phyloP scores from a whole-genome alignment of 345 rosid species.

The Carallia pectinifolia region DNA sequence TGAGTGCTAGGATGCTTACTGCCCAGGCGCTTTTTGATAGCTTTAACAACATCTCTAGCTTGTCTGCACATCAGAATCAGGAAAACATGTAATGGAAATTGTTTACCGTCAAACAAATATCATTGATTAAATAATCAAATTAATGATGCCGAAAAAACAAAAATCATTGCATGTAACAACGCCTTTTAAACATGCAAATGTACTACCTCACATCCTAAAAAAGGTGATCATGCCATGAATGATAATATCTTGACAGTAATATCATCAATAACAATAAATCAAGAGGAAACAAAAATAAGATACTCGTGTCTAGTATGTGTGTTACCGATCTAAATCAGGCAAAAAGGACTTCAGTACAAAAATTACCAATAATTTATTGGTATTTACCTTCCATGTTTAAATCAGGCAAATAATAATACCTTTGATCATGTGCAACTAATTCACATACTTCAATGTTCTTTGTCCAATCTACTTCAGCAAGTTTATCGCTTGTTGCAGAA shows the following conservation, averaged over 20 bases:
- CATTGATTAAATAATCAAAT: neutral
- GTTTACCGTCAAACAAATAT: neutral
- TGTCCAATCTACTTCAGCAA: conserved; percentile 81
- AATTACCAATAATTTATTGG: too few relatives aligned
- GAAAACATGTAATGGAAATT: conserved; percentile 4
- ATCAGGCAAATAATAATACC: conserved; percentile 35
- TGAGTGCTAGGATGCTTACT: conserved; percentile 63
- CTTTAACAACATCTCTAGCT: conserved; percentile 79
- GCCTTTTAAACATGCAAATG: neutral
- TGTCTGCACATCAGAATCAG: conserved; percentile 46
- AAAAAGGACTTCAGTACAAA: too few relatives aligned
- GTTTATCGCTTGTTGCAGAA: conserved; percentile 84
- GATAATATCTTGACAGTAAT: too few relatives aligned
- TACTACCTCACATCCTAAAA: too few relatives aligned
- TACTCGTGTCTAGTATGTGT: too few relatives aligned
- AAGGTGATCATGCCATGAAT: too few relatives aligned
- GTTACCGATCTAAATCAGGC: too few relatives aligned
- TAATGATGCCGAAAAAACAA: neutral
- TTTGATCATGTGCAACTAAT: conserved; percentile 66
- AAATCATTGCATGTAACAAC: neutral
- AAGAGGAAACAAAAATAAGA: too few relatives aligned
- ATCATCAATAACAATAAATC: too few relatives aligned
- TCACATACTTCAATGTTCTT: conserved; percentile 94
- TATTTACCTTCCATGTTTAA: too few relatives aligned
- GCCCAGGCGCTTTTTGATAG: conserved; percentile 84